Evolutionary conservation across 768 basidiomycete species (phyloP).

Genomic region (Russula earlei): DNA sequence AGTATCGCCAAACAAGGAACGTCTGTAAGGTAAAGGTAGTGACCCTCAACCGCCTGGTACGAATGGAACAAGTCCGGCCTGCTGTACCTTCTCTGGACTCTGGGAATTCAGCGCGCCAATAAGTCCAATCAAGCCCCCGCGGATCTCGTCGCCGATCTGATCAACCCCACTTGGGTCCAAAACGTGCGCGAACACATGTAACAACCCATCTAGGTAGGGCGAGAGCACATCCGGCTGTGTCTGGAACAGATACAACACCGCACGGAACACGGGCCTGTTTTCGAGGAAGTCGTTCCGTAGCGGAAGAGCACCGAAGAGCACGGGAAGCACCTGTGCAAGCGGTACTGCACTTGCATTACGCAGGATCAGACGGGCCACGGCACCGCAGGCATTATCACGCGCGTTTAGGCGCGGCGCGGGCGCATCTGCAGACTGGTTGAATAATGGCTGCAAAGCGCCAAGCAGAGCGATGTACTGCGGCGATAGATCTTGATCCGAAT

Average conservation of each 20-base stretch:
- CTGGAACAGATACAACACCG: conserved; percentile 81
- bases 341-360: conserved; percentile 74
- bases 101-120: conserved; percentile 63
- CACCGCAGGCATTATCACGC: conserved; percentile 94
- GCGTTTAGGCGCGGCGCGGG: conserved; percentile 68
- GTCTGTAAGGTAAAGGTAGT: background rate
- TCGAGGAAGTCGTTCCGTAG: conserved; percentile 84
- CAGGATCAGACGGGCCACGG: conserved; percentile 78
- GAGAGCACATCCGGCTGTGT: conserved; percentile 60
- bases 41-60: conserved; percentile 35
- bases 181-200: conserved; percentile 72
- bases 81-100: conserved; percentile 71
- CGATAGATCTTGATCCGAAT: conserved; percentile 72
- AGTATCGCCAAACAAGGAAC: background rate
- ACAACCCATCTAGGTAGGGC: conserved; percentile 68
- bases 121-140: conserved; percentile 65
- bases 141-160: conserved; percentile 73
- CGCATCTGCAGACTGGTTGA: conserved; percentile 54
- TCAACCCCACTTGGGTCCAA: conserved; percentile 67
- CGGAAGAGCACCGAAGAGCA: conserved; percentile 75
- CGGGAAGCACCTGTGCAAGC: conserved; percentile 82
- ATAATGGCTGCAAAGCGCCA: conserved; percentile 70
- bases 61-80: conserved; percentile 56
- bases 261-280: conserved; percentile 81
- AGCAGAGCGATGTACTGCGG: conserved; percentile 76